Conservation (phyloP, 2,329 filamentous ascomycete genomes). For the Colletotrichum musicola region DNA sequence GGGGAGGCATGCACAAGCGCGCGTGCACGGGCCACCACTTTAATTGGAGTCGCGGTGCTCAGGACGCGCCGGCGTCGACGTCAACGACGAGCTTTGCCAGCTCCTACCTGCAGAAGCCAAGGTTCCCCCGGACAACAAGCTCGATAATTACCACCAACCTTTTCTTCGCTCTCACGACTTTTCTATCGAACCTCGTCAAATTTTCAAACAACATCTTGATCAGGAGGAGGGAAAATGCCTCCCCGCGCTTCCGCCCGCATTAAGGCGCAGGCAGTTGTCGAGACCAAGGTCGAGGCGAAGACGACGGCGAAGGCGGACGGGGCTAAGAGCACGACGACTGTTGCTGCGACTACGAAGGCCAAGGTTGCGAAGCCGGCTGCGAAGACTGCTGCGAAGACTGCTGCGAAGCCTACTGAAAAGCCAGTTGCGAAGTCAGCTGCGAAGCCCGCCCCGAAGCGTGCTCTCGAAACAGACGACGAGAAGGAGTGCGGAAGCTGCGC, state of each 20-base stretch:
- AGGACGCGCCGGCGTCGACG: conserved; percentile 22
- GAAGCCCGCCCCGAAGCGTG: conserved; percentile 46
- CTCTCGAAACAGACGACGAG: conserved; percentile 45
- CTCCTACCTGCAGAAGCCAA: background rate
- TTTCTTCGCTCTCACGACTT: background rate
- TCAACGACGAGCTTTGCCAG: background rate
- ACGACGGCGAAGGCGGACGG: conserved; percentile 38
- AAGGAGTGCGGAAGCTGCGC: conserved; percentile 43
- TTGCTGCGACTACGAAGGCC: conserved; percentile 26
- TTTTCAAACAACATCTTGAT: background rate
- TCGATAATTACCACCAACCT: background rate
- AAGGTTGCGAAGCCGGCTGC: conserved; percentile 38
- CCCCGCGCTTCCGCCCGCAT: conserved; percentile 50
- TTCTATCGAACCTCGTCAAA: too few relatives aligned
- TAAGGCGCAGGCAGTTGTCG: conserved; percentile 45
- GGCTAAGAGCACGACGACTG: conserved; percentile 15
- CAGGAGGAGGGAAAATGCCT: conserved; percentile 45
- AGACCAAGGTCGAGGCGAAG: conserved; percentile 41
- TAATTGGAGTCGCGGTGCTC: conserved; percentile 26
- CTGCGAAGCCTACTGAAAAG: conserved; percentile 38
- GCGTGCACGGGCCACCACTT: background rate
- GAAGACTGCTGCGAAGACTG: conserved; percentile 32
- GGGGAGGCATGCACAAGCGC: background rate
- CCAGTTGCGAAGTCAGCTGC: conserved; percentile 39
- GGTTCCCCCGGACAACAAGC: background rate